A percentile compares a stretch with the other conserved stretches of the same genome.
phyloP scores from a whole-genome alignment of 129 eudicot genomes.

The Flaveria linearis region DNA sequence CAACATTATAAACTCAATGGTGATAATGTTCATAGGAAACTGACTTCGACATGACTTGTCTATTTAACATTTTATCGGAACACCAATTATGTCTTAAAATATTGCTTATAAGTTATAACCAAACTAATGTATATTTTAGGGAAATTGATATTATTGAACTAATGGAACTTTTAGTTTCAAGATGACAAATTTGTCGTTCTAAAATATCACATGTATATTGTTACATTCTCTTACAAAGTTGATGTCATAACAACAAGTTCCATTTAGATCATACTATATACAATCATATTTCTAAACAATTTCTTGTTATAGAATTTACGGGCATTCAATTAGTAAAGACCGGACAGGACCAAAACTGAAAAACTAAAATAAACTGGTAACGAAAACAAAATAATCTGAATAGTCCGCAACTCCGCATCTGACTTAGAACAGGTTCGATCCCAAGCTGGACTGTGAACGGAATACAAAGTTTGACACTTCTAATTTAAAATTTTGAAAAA shows the following conservation, averaged over 20 bases:
- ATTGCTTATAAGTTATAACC: background rate
- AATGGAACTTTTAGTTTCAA: background rate
- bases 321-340: no score
- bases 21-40: background rate
- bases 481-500: no score
- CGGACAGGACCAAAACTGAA: no score
- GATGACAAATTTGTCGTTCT: background rate
- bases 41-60: background rate
- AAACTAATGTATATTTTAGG: background rate
- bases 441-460: background rate
- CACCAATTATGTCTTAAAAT: background rate
- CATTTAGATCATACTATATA: no score
- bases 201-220: background rate
- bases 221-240: background rate
- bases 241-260: background rate
- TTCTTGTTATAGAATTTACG: no score
- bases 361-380: no score
- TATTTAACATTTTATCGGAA: background rate
- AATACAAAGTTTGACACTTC: background rate
- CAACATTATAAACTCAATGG: background rate
- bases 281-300: no score
- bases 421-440: background rate
- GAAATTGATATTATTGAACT: background rate
- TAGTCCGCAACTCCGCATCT: background rate
- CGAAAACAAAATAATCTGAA: background rate